Evolutionary conservation across 164 flowering plant genomes (phyloP).

Genomic region (Magnolia changhungtana): DNA sequence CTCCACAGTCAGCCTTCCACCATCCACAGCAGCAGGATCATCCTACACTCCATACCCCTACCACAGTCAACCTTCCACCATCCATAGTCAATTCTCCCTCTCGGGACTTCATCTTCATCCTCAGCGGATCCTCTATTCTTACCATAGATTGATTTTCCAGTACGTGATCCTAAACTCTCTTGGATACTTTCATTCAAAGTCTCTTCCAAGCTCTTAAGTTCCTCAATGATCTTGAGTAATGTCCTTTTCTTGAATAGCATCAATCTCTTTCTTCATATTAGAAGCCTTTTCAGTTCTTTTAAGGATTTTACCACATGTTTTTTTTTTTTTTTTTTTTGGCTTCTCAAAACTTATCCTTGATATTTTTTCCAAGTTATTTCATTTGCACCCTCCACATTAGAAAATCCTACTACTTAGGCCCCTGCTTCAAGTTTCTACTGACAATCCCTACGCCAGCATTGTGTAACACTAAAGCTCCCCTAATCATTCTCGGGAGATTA

Average conservation of each 20-base stretch:
- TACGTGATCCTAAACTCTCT: slow-evolving; percentile 86
- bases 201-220: slow-evolving; percentile 94
- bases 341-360: slow-evolving; percentile 94
- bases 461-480: too few relatives aligned
- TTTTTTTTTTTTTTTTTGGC: slow-evolving; percentile 44
- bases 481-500: too few relatives aligned
- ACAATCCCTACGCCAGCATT: too few relatives aligned
- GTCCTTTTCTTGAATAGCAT: slow-evolving; percentile 93
- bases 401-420: too few relatives aligned
- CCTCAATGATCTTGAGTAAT: slow-evolving; percentile 92
- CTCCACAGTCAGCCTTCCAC: too few relatives aligned
- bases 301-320: slow-evolving; percentile 83
- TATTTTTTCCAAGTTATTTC: slow-evolving; percentile 93
- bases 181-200: slow-evolving; percentile 93
- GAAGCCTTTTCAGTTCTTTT: slow-evolving; percentile 90
- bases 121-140: slow-evolving; percentile 52
- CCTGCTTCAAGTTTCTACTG: too few relatives aligned
- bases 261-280: slow-evolving; percentile 96
- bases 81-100: slow-evolving; percentile 8
- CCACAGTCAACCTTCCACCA: too few relatives aligned
- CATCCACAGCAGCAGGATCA: too few relatives aligned
- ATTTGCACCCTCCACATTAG: slow-evolving; percentile 11
- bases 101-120: slow-evolving; percentile 66
- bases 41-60: too few relatives aligned
- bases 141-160: slow-evolving; percentile 42